Evolutionary conservation across 2,329 filamentous ascomycete species (phyloP).

Genomic region (Myriosclerotinia curreyana): DNA sequence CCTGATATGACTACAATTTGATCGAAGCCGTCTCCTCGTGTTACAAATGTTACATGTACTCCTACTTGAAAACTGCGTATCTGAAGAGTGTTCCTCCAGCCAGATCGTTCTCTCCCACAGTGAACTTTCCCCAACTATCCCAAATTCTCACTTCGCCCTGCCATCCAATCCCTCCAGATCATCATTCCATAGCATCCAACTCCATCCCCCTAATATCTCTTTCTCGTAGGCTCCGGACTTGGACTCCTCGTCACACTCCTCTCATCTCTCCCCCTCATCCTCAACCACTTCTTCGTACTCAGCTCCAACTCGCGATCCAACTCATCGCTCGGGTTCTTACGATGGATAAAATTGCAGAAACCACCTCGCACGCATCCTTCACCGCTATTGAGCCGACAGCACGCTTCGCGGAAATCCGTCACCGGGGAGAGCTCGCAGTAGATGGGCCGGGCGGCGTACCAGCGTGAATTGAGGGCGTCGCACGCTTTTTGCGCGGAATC

Average conservation of each 20-base stretch:
- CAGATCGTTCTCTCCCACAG: background rate
- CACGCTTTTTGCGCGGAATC: constrained; percentile 90
- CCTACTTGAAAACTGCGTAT: background rate
- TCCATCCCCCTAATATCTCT: constrained; percentile 53
- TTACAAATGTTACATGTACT: background rate
- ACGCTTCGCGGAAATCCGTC: constrained; percentile 97
- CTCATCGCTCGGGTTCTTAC: constrained; percentile 89
- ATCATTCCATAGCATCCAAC: background rate
- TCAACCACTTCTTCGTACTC: constrained; percentile 94
- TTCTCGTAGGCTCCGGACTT: constrained; percentile 77
- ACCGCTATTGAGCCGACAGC: constrained; percentile 88
- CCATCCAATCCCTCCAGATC: background rate
- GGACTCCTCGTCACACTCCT: constrained; percentile 79
- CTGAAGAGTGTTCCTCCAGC: background rate
- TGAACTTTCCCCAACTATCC: background rate
- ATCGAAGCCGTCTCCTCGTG: background rate
- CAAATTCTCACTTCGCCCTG: background rate
- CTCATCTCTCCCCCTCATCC: constrained; percentile 76
- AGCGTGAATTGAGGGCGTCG: constrained; percentile 88
- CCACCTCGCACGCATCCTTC: constrained; percentile 94
- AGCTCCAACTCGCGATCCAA: constrained; percentile 84
- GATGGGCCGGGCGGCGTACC: constrained; percentile 95
- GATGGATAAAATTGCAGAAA: constrained; percentile 99
- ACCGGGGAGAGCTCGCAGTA: constrained; percentile 98
- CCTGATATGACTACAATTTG: constrained; percentile 16